phyloP scores from a whole-genome alignment of 1,139 yeast genomes.

The Geotrichum restrictum region DNA sequence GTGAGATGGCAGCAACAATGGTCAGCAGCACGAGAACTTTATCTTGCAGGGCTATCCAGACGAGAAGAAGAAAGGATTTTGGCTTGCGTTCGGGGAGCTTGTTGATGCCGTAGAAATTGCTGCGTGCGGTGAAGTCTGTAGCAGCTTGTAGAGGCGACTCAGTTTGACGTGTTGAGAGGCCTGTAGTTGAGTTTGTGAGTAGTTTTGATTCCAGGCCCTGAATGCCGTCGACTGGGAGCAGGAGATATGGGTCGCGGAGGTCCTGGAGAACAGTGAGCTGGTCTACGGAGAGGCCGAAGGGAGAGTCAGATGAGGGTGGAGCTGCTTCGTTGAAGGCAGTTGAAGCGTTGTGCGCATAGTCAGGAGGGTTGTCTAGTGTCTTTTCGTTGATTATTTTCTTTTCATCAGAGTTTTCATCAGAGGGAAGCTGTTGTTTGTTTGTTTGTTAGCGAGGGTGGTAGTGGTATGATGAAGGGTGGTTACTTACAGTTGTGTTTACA shows the following conservation, averaged over 20 bases:
- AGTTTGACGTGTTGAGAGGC: background rate
- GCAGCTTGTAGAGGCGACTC: background rate
- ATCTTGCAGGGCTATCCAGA: conserved; percentile 85
- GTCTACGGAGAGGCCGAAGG: conserved; percentile 26
- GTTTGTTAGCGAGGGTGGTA: background rate
- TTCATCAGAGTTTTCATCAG: background rate
- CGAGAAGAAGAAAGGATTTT: conserved; percentile 62
- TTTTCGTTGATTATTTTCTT: no score
- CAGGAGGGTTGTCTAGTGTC: no score
- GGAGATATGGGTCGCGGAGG: conserved; percentile 40
- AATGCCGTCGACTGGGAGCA: conserved; percentile 36
- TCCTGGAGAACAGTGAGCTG: conserved; percentile 40
- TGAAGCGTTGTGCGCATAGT: background rate
- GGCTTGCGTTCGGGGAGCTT: conserved; percentile 63
- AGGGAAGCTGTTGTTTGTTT: background rate
- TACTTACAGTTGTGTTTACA: no score
- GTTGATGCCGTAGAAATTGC: conserved; percentile 57
- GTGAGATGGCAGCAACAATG: conserved; percentile 81
- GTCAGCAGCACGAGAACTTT: conserved; percentile 80
- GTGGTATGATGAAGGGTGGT: no score
- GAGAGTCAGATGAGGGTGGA: background rate
- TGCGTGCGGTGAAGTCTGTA: conserved; percentile 31
- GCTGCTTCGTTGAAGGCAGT: background rate
- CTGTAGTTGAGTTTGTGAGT: conserved; percentile 3
- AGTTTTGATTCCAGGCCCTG: conserved; percentile 15